phyloP scores from a whole-genome alignment of 169 alveolate genomes.

The Plasmodium vivax region DNA sequence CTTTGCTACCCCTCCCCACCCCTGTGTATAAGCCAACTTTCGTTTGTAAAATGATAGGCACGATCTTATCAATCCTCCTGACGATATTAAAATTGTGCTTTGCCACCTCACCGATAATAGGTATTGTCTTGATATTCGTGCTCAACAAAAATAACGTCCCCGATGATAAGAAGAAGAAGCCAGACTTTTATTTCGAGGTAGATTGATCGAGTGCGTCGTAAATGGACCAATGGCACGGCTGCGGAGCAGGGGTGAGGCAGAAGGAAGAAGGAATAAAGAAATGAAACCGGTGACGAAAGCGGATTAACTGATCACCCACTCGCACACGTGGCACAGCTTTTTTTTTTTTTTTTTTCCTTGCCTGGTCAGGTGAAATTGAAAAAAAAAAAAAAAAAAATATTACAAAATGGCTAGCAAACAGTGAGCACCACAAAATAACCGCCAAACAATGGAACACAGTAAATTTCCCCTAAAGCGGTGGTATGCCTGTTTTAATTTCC shows the following conservation, averaged over 20 bases:
- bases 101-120: constrained; percentile 65
- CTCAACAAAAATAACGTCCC: constrained; percentile 52
- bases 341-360: too few relatives aligned
- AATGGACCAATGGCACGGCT: background rate
- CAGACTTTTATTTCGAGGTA: constrained; percentile 68
- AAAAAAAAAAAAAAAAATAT: background rate
- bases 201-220: constrained; percentile 3
- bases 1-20: background rate
- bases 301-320: background rate
- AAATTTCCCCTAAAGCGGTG: background rate
- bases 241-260: background rate
- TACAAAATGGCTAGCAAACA: background rate
- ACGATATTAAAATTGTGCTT: constrained; percentile 47
- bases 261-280: background rate
- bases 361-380: too few relatives aligned
- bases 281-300: background rate
- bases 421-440: background rate
- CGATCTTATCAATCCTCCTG: constrained; percentile 34
- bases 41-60: constrained; percentile 38
- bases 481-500: background rate
- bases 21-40: background rate
- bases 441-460: background rate
- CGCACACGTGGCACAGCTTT: background rate
- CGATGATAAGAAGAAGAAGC: constrained; percentile 35
- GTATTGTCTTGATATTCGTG: constrained; percentile 52